Percentiles rank a stretch among this genome's conserved stretches.
Conservation (phyloP, 2,329 filamentous ascomycete genomes). For the Penicillium sp. region DNA sequence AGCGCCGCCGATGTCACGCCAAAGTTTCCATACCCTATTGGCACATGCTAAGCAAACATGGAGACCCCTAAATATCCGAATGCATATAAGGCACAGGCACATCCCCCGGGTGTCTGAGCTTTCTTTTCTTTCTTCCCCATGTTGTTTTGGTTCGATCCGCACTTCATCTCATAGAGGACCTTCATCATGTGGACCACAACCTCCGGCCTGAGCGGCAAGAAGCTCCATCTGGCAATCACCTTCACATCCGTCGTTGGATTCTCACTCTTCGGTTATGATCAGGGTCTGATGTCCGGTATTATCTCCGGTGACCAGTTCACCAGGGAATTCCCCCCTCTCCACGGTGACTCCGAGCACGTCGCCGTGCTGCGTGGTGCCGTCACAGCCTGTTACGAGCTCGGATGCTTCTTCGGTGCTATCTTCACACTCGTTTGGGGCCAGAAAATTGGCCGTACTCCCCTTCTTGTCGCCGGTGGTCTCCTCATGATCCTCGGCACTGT, state of each 20-base stretch:
- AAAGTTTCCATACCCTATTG: not conserved
- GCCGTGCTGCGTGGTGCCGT: conserved; percentile 51
- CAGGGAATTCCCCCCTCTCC: conserved; percentile 23
- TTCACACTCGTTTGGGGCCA: conserved; percentile 31
- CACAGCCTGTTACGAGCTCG: conserved; percentile 52
- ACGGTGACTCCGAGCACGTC: conserved; percentile 18
- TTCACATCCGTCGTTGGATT: conserved; percentile 48
- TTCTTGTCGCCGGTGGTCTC: conserved; percentile 53
- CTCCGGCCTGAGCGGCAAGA: conserved; percentile 27
- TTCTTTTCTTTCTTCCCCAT: not conserved
- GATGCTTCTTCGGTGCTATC: conserved; percentile 38
- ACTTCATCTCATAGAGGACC: not conserved
- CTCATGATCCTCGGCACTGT: conserved; percentile 42
- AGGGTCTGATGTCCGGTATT: conserved; percentile 36
- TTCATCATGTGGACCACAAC: conserved; percentile 33
- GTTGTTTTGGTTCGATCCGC: conserved; percentile 2
- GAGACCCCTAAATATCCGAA: not conserved
- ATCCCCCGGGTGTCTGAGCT: conserved; percentile 2
- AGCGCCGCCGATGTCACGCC: conserved; percentile 10
- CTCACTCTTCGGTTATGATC: conserved; percentile 46
- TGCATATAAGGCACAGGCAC: conserved; percentile 2
- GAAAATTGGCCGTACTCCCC: conserved; percentile 34
- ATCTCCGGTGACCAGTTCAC: conserved; percentile 28
- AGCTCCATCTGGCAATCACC: conserved; percentile 24
- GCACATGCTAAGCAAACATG: conserved; percentile 1